Base-by-base conservation (phyloP, 1,284 basidiomycete species). In the Entoloma clypeatum region DNA sequence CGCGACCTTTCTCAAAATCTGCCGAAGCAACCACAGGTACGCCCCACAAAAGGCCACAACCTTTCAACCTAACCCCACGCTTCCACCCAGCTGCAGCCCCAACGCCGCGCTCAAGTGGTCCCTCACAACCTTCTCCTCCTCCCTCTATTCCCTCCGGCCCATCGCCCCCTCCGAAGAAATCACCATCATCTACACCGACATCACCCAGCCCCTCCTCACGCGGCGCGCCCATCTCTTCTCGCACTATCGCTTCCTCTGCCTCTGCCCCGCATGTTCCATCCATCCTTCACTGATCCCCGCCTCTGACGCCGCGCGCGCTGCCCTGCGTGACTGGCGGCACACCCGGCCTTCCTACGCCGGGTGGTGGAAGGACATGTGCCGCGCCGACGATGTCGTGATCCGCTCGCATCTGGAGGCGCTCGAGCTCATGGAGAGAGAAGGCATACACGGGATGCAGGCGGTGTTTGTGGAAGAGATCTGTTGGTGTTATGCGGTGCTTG, bases 91-190 rank as follows among this genome's bases (percentile, higher is more conserved):
- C 41, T 69, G 67, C 39, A 61, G 61, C 14, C 65, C 67, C 2
- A 68, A 69, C 40, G 63, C 63, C 4, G 59, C 57, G n/a, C 50
- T 61, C 18, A 60, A 60, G 46, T 68, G 63, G 60, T 55, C 65
- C 36, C 47, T 55, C 13, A 39, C 51, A 2, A 55, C 56, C 1
- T 55, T 68, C 24, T 60, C 64, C 5, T 50, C 58, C 7, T 55
- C 58, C 10, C 48, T 69, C 14, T 65, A 65, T 36, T 65, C 66
- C 2, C 50, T 67, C 9, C 54, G 64, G 5, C 44, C 57, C 16
- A 69, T 68, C 35, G 26, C 35, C 19, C 45, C 46, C 6, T 61
- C 60, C 3, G 65, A 66, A 43, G 66, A 69, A 36, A 66, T 69
- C 22, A 58, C 56, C n/a, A 67, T 64, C 27, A 61, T 60, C 4